Evolutionary conservation across 441 rosid species (phyloP).

Genomic region (Biscutella laevigata): DNA sequence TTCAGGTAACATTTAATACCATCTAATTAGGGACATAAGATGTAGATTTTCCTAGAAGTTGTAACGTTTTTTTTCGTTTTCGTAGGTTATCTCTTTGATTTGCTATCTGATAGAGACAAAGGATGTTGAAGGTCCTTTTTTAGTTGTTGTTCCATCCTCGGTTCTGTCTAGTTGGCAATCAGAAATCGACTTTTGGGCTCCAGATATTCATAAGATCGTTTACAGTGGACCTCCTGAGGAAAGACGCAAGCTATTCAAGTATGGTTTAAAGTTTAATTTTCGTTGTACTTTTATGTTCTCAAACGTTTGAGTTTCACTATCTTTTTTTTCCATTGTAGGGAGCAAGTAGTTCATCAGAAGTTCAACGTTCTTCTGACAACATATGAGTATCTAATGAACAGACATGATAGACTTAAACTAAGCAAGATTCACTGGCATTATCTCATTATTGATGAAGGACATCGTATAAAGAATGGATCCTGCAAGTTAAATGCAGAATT

Average conservation of each 20-base stretch:
- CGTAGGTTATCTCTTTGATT: slow-evolving; percentile 86
- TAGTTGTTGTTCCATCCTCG: slow-evolving; percentile 94
- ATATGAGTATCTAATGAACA: slow-evolving; percentile 91
- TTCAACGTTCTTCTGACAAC: slow-evolving; percentile 88
- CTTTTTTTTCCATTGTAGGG: slow-evolving; percentile 59
- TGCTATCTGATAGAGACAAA: slow-evolving; percentile 90
- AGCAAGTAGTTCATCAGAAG: slow-evolving; percentile 77
- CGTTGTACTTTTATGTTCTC: slow-evolving; percentile 16
- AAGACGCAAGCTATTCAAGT: slow-evolving; percentile 84
- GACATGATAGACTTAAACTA: slow-evolving; percentile 85
- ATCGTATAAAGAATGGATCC: slow-evolving; percentile 95
- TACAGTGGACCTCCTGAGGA: slow-evolving; percentile 92
- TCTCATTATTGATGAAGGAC: slow-evolving; percentile 93
- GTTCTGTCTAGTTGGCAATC: slow-evolving; percentile 91
- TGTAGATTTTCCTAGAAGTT: no score
- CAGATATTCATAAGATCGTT: slow-evolving; percentile 57
- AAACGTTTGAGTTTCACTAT: slow-evolving; percentile 1
- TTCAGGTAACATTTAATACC: no score
- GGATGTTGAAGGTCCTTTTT: slow-evolving; percentile 89
- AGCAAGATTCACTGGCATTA: slow-evolving; percentile 90
- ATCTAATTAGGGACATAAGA: no score
- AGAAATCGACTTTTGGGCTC: slow-evolving; percentile 87
- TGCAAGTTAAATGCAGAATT: slow-evolving; percentile 95
- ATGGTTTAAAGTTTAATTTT: slow-evolving; percentile 21
- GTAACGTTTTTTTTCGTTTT: slow-evolving; percentile 18